Evolutionary conservation across 805 yeast genomes (phyloP), one percentile per base, ranked within the genome.

Genomic region (Kodamaea kaohsiungensis): DNA sequence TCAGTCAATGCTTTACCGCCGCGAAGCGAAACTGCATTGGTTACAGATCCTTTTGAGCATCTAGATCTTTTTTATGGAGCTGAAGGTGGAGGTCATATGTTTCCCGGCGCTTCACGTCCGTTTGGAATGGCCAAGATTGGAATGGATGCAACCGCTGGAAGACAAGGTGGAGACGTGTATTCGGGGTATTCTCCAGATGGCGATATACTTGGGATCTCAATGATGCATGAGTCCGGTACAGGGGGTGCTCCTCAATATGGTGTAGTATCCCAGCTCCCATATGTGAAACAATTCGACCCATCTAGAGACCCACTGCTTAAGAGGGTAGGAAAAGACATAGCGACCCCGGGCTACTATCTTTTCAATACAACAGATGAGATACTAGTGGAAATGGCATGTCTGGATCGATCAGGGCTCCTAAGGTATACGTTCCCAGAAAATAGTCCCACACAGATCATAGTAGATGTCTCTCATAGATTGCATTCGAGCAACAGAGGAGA

Each of bases 151-250:
- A 39, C 43, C 10, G 19, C 43, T 39, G 43, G 43, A 4, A n/a
- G 19, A 6, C 19, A 15, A 8, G 46, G 56, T 4, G 17, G 47
- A 25, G 69, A 70, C 54, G 67, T 72, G 8, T 70, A 66, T 47
- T 63, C 73, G 10, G 77, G 76, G 3, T 72, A 65, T 56, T 67
- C 69, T 0, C 62, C 65, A 0, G 68, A 65, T 46, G 74, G 73
- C 8, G 47, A 57, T 4, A 58, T 72, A 15, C 55, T 60, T 25
- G 75, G 72, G 6, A 59, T 72, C 39, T 68, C 74, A 1, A 65
- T 71, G 71, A 64, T 72, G 69, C 77, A 72, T 57, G 75, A 70
- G 48, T 63, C 68, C 2, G 77, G 77, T 2, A 72, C 74, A 2
- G 77, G 76, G 15, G 75, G 75, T 7, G 67, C 75, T 6, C 75